Base-by-base conservation (phyloP, 768 basidiomycete species). In the Amylocystis lapponica region DNA sequence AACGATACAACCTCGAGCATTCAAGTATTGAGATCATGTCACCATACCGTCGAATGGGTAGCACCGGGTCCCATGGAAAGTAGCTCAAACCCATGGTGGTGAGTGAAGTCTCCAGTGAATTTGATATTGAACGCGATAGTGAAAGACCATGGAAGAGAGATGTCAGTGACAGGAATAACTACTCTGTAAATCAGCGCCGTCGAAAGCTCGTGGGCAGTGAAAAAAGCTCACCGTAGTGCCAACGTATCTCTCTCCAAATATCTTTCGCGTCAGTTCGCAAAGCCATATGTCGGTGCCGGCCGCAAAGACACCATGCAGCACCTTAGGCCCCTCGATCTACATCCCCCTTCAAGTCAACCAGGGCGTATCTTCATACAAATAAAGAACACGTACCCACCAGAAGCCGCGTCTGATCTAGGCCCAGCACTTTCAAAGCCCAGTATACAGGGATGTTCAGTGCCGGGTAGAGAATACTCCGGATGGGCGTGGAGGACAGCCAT, bases 91-190 rank as follows among this genome's bases (percentile, higher is more conserved):
- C 94, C 31, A 85, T 63, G 0, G 81, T 81, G 0, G 87, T 86
- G 32, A 98, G 65, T 0, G 89, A 81, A 0, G 92, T 92, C 58
- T 99, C 96, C 21, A 94, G 66, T 11, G 92, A 94, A 59, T 97
- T 99, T 23, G 91, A 94, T 40, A 98, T 67, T 1, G 93, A 88
- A 27, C 96, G 77, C 3, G 93, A 86, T 20, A 96, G 68, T 1
- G 88, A 76, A 40, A 94, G 71, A 0, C 77, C 79, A 63, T 98
- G 78, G 67, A 97, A 98, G 57, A 95, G 79, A 4, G 89, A 94
- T 1, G 83, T 79, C 39, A 95, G 57, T 21, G 91, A 89, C 27
- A 98, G 60, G 46, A 92, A 71, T 27, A 83, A 64, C 93, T 97
- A 50, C 14, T 34, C 10, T 17, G 17, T 32, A 32, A 32, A 44